Evolutionary conservation across 1,284 basidiomycete species (phyloP), one percentile per base, ranked within the genome.

Genomic region (Naganishia sp.): DNA sequence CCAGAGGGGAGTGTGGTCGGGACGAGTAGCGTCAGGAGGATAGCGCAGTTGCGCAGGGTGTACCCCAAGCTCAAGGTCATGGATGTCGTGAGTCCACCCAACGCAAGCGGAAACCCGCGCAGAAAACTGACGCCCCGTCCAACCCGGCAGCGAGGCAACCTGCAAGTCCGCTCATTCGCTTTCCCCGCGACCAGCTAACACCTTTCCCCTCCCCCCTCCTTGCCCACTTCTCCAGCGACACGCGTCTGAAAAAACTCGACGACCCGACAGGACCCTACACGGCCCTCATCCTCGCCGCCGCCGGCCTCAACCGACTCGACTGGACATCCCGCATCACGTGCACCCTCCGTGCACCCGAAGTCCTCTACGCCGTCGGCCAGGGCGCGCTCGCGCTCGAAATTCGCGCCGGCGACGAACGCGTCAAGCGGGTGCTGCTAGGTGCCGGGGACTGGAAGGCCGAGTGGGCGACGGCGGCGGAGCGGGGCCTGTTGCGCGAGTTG

Each of bases 351-450:
- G 91, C 93, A 2, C 65, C 68, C 28, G 85, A 84, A 1, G 83
- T 97, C 46, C 88, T 87, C 76, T 86, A 96, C 75, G 94, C 96
- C 9, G 94, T 99, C 68, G 91, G 93, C 1, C 95, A 99, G 81
- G 95, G 94, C 49, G 93, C 94, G 7, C 83, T 99, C 35, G 92
- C 83, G 0, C 84, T 98, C 57, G 96, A 99, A 80, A 88, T 95
- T 66, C 88, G 94, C 46, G 79, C 84, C 10, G 83, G 86, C 70
- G 92, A 95, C 76, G 74, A 76, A 0, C 84, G 84, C 66, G 83
- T 87, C 3, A 80, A 84, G 49, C 83, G 84, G 63, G 79, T 92
- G 13, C 88, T 92, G 73, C 81, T 83, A 49, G 81, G 81, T 23
- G 77, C 94, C 52, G 90, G 85, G 2, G 89, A 94, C 77, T 86